Percentiles rank a stretch among this genome's conserved stretches.
These are phyloP conservation scores for Citrullus mucosospermus DNA, from an alignment of 306 rosid genomes.

Conservation along the genomic window DNA sequence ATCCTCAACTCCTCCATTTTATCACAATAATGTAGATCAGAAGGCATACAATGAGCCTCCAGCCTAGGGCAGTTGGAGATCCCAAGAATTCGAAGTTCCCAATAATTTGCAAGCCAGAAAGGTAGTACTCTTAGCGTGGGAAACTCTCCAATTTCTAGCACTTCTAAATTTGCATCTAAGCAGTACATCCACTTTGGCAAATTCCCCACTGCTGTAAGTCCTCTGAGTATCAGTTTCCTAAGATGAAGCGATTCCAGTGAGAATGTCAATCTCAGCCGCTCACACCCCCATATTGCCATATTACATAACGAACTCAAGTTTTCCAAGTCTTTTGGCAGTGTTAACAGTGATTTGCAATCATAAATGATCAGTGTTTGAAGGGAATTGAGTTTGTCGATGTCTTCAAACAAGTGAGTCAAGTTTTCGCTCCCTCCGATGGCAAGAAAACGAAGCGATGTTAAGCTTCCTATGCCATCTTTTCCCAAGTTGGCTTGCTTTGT, in stretches of 20 bases:
- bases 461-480: slow-evolving; percentile 1
- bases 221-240: slow-evolving; percentile 1
- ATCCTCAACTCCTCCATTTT: not conserved
- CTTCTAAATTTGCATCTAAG: not conserved
- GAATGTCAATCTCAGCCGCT: not conserved
- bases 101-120: not conserved
- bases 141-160: not conserved
- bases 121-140: not conserved
- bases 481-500: not conserved
- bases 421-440: not conserved
- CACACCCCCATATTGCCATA: not conserved
- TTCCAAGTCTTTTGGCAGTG: not conserved
- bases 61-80: not conserved
- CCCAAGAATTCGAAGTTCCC: not conserved
- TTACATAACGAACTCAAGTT: not conserved
- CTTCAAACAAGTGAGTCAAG: slow-evolving; percentile 4
- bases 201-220: not conserved
- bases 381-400: not conserved
- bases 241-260: not conserved
- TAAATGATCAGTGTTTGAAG: not conserved
- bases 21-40: not conserved
- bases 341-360: not conserved
- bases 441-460: not conserved
- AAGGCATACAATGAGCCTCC: not conserved
- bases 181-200: not conserved